These are phyloP conservation scores for Avicennia marina DNA, from an alignment of 257 asterid species.

Conservation along the genomic window DNA sequence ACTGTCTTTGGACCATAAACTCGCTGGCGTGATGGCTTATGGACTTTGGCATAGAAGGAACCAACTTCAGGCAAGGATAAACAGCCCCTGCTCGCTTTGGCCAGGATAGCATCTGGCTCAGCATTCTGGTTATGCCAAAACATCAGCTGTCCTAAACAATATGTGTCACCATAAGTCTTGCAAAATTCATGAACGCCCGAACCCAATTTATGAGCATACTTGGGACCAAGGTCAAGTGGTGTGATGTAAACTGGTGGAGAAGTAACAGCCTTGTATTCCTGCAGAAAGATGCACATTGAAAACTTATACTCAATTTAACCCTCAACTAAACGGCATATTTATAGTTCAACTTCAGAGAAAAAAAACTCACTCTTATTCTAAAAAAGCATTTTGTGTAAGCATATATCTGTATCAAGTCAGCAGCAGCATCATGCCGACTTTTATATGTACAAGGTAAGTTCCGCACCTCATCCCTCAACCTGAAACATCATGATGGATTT, in stretches of 20 bases:
- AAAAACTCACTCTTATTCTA: conserved; percentile 63
- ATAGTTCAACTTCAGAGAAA: background rate
- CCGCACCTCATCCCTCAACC: conserved; percentile 98
- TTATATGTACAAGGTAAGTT: conserved; percentile 84
- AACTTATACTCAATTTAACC: background rate
- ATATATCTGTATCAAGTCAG: conserved; percentile 91
- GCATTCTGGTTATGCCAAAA: conserved; percentile 89
- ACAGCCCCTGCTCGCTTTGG: conserved; percentile 89
- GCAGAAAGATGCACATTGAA: conserved; percentile 19
- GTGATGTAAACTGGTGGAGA: conserved; percentile 91
- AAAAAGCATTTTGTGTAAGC: conserved; percentile 82
- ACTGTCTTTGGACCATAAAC: conserved; percentile 90
- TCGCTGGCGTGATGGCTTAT: conserved; percentile 90
- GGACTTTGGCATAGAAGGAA: conserved; percentile 89
- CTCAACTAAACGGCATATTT: background rate
- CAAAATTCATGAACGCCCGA: conserved; percentile 77
- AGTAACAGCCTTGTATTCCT: conserved; percentile 81
- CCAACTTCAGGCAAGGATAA: conserved; percentile 87
- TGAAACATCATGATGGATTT: conserved; percentile 21
- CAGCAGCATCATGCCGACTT: conserved; percentile 97
- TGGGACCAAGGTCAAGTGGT: conserved; percentile 93
- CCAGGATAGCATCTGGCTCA: conserved; percentile 71
- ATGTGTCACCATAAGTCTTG: conserved; percentile 82
- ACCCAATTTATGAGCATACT: conserved; percentile 79
- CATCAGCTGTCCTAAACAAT: conserved; percentile 91